Evolutionary conservation across 73 alveolate species (phyloP), one percentile per base, ranked within the genome.

Genomic region (Paramecium primaurelia): DNA sequence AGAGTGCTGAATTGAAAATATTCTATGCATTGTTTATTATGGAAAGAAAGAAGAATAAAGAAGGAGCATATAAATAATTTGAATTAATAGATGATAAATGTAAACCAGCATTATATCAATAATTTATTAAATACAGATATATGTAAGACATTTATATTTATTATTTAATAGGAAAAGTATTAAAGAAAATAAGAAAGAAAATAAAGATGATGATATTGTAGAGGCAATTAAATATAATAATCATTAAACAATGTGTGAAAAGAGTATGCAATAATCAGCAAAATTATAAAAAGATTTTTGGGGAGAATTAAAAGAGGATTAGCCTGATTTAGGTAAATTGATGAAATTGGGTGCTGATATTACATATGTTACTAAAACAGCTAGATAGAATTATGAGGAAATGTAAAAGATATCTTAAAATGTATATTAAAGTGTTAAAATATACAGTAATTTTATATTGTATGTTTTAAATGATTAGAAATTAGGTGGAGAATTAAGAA

Each of bases 31-130:
- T 97, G 93, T 97, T 97, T 92, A 90, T 97, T 20, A 93, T 93
- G 95, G 99, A 97, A 68, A 86, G 98, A 92, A 94, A 93, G 96
- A 95, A 96, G 34, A 95, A 97, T 85, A 96, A 93, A 86, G 93
- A 92, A 80, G 96, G 95, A 28, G 99, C 99, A 4, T 95, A 96
- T 71, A 71, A 86, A 8, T 95, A 97, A 85, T 93, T 97, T 77
- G 86, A 92, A 91, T 86, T 87, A 60, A 94, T 97, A 34, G 69
- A 54, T 54, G 92, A 88, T 38, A 86, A 92, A 64, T 93, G 92
- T 88, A 97, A 97, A 68, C 99, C 99, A 6, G 93, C 98, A 42
- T 95, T 97, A 58, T 98, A 96, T 92, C 98, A 97, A 86, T 96
- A 97, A 90, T 97, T 97, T 92, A 96, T 97, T 10, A 95, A 95